phyloP scores from a whole-genome alignment of 1,284 basidiomycete genomes.

The Apiotrichum siamense region DNA sequence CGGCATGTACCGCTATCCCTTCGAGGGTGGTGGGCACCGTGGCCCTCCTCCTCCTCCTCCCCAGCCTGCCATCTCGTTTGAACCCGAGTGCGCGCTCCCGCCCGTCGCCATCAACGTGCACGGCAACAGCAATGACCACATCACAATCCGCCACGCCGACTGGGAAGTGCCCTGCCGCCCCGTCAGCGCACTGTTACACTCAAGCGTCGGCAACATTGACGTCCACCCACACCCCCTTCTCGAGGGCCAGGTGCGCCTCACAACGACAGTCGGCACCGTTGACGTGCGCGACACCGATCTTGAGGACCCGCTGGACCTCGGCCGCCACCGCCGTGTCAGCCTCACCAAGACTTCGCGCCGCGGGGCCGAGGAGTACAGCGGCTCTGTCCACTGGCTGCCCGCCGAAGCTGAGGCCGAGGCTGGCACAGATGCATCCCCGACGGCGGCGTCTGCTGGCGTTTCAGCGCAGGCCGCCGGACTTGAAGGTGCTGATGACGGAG shows the following conservation, averaged over 20 bases:
- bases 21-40: neutral
- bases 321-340: neutral
- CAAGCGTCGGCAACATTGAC: constrained; percentile 8
- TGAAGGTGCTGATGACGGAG: neutral
- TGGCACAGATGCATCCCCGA: neutral
- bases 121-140: constrained; percentile 3
- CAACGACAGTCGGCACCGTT: constrained; percentile 11
- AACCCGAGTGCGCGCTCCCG: constrained; percentile 8
- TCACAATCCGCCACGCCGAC: constrained; percentile 10
- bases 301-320: neutral
- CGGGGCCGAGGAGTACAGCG: neutral
- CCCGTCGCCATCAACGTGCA: constrained; percentile 7
- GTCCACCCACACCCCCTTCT: constrained; percentile 14
- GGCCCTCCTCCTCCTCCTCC: too few species aligned
- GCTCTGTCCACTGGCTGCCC: neutral
- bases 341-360: neutral
- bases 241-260: constrained; percentile 9
- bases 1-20: neutral
- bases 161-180: constrained; percentile 18
- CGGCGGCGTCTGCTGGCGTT: neutral
- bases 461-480: neutral
- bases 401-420: neutral
- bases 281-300: neutral
- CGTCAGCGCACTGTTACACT: constrained; percentile 2
- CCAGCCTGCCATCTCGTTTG: neutral